Evolutionary conservation across 371 early-diverging fungal species (phyloP), one percentile per base, ranked within the genome.

Genomic region (Capillidium rhysosporum): DNA sequence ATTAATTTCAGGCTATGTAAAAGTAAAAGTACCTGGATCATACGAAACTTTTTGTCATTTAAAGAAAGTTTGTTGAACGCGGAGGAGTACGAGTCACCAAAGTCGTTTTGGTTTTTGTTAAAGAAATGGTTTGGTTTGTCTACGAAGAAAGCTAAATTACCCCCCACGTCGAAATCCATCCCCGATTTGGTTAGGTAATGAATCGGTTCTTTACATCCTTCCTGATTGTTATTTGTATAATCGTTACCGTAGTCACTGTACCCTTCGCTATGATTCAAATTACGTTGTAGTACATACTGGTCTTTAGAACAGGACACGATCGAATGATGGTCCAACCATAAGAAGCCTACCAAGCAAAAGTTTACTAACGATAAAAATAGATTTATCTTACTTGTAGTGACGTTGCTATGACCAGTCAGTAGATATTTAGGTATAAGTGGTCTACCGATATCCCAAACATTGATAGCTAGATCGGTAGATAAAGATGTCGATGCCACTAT

Each of bases 281-380:
- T 18, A 43, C 68, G 82, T 51, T 67, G 70, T 54, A 68, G 72
- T 57, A 86, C 80, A 55, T 46, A 71, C 54, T 79, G 74, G 58
- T 91, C 89, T 56, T 86, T 89, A 3, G 84, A 79, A n/a, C 76
- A 77, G 0, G 82, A 73, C 63, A 80, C 77, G 1, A 91, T 40
- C 0, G 71, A 75, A 56, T 76, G 67, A 0, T 73, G 41, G 54
- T 79, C 73, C 3, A 57, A 59, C 88, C 89, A 90, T 18, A 77
- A 59, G 54, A 89, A 75, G 0, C 76, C 72, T 63, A 49, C 10
- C 8, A 9, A n/a, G n/a, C n/a, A n/a, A 31, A 46, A 46, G 21
- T 61, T 65, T 63, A 55, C 25, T 1, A 23, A 18, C 26, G 14
- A 28, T n/a, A 2, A 34, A 14, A 16, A 46, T 47, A 25, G 8